Base-by-base conservation (phyloP, 345 rosid genomes). In the Murraya koenigii region DNA sequence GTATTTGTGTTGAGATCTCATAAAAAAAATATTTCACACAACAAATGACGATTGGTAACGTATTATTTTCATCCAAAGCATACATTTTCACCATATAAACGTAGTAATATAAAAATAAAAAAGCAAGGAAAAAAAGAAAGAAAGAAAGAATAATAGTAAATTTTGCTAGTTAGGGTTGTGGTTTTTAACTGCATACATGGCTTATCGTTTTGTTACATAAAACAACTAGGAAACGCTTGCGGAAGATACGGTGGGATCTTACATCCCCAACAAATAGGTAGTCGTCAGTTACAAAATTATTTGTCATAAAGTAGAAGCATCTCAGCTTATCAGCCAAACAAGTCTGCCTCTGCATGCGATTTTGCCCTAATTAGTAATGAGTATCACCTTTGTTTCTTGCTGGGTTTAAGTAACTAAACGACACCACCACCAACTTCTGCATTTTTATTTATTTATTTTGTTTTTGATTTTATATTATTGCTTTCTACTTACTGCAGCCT, bases 261-360 rank as follows among this genome's bases (percentile, higher is more conserved):
- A 10, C 33, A 15, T 44, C 3, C 22, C 63, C 2, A 47, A 75
- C 63, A 6, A 3, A 52, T 15, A 9, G 1, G 19, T 2, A 7
- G 3, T 2, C 15, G 33, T 58, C 76, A 39, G 79, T 70, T 55
- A 62, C 78, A 52, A 72, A 76, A 19, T 2, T 0, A 19, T 49
- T 56, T 19, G 4, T 5, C 7, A 6, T 26, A 49, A 28, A 69
- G 15, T 41, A 10, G 2, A 41, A 69, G 75, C 6, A 56, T 11
- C 38, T 58, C 0, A 7, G 32, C 71, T 66, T 63, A n/a, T 59
- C 59, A 7, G 10, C 8, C 32, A 22, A 9, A 30, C 85, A 83
- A 82, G 62, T 69, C 78, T 74, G 17, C 7, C 11, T 10, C 28
- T 56, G 78, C 72, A 62, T 64, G 78, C 56, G 9, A 26, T 55